Evolutionary conservation across 345 rosid genomes (phyloP), one percentile per base, ranked within the genome.

Genomic region (Bruguiera gymnorhiza): DNA sequence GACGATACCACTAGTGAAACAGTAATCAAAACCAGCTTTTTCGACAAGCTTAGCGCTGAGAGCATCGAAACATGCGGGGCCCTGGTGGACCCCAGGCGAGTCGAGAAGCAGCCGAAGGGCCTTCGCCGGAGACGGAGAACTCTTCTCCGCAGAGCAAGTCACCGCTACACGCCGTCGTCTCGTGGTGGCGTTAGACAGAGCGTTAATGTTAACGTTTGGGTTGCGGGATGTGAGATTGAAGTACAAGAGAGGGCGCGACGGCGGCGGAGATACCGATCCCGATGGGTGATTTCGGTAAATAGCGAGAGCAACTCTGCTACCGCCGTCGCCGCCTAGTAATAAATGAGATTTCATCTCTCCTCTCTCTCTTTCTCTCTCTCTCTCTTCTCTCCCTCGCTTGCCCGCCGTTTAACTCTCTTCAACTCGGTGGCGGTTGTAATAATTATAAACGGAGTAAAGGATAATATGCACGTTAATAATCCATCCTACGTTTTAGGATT

Each of bases 31-130:
- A 26, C 88, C 95, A 65, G 96, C 89, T 74, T 78, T 82, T 70
- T 91, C 88, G 53, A 94, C 84, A 53, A 94, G 91, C 82, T 81
- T 85, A 71, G 97, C 97, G 66, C 95, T 89, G 72, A 94, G 94
- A 75, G 90, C 97, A 88, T 94, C 97, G 81, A 87, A 94, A 74
- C 97, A 94, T 66, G 96, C 95, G 0, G 98, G 98, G 21, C 95
- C 96, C 57, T 87, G 97, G 80, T 88, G 96, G 75, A 88, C 75
- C 36, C 97, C 97, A 0, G 97, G 86, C 23, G 75, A 82, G 39
- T 91, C 81, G 58, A 91, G 81, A 56, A 94, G 72, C 70, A 81
- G 71, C 46, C 97, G 73, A 24, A 94, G 86, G 37, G 66, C 66
- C 78, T 59, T 76, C 8, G 79, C 66, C 53, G 81, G 79, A 30